These are phyloP conservation scores for Zymoseptoria crescenta DNA, from an alignment of 2,329 filamentous ascomycete genomes.

Conservation along the genomic window DNA sequence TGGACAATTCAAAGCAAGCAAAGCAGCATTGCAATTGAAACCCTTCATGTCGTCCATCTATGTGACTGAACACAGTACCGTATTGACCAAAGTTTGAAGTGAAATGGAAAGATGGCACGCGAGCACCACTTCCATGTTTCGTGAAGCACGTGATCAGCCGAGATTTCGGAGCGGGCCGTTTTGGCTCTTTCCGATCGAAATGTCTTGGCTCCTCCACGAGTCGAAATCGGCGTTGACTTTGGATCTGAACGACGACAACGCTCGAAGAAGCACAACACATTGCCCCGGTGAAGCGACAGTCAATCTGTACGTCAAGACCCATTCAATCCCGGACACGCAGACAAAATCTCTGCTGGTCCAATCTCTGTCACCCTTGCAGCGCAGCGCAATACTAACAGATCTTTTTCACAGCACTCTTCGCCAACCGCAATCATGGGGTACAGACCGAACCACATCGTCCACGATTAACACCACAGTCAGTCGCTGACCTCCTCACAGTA, in stretches of 20 bases:
- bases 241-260: slow-evolving; percentile 5
- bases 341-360: not conserved
- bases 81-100: not conserved
- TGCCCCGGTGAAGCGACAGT: slow-evolving; percentile 15
- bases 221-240: not conserved
- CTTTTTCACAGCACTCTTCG: slow-evolving; percentile 32
- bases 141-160: not conserved
- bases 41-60: too few species aligned
- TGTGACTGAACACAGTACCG: too few species aligned
- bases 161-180: not conserved
- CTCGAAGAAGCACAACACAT: slow-evolving; percentile 14
- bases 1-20: too few species aligned
- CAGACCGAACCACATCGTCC: slow-evolving; percentile 24
- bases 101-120: not conserved
- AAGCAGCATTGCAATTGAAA: too few species aligned
- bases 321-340: not conserved
- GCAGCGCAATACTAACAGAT: slow-evolving; percentile 4
- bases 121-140: not conserved
- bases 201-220: not conserved
- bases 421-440: slow-evolving; percentile 48
- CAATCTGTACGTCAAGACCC: slow-evolving; percentile 11
- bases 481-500: slow-evolving; percentile 52
- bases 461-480: slow-evolving; percentile 5
- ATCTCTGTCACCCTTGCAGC: not conserved
- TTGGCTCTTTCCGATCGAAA: not conserved